A percentile compares a stretch with the other conserved stretches of the same genome.
These are phyloP conservation scores for Kitagawia praeruptora DNA, from an alignment of 129 eudicot genomes.

Conservation along the genomic window DNA sequence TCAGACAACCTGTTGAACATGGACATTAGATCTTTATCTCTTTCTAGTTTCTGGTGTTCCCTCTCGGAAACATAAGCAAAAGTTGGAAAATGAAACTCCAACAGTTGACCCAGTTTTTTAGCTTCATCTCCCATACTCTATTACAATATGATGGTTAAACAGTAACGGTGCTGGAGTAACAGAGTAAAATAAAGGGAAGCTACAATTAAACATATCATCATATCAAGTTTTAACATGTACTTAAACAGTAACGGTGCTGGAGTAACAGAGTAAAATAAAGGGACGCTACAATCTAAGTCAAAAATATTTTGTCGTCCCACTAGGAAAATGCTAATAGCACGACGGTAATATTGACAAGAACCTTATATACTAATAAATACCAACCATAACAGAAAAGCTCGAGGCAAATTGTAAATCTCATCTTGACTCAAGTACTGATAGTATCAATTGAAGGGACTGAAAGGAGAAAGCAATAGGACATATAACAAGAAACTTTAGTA, in stretches of 20 bases:
- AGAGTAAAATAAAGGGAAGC: no score
- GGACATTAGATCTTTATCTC: neutral
- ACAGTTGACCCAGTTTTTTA: neutral
- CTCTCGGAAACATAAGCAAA: neutral
- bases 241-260: neutral
- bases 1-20: neutral
- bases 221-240: neutral
- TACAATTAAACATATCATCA: no score
- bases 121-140: neutral
- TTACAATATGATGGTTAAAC: no score
- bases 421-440: neutral
- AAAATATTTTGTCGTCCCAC: neutral
- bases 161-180: no score
- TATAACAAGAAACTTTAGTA: no score
- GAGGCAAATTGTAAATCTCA: neutral
- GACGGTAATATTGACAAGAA: neutral
- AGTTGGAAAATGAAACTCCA: neutral
- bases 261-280: neutral
- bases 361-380: neutral
- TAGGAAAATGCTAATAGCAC: neutral
- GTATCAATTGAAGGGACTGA: neutral
- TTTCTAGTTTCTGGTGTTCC: neutral
- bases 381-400: neutral
- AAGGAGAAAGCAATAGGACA: neutral
- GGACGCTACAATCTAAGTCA: neutral